These are phyloP conservation scores for Asterochloris sp. DNA, from an alignment of 139 green algal species.

Conservation along the genomic window DNA sequence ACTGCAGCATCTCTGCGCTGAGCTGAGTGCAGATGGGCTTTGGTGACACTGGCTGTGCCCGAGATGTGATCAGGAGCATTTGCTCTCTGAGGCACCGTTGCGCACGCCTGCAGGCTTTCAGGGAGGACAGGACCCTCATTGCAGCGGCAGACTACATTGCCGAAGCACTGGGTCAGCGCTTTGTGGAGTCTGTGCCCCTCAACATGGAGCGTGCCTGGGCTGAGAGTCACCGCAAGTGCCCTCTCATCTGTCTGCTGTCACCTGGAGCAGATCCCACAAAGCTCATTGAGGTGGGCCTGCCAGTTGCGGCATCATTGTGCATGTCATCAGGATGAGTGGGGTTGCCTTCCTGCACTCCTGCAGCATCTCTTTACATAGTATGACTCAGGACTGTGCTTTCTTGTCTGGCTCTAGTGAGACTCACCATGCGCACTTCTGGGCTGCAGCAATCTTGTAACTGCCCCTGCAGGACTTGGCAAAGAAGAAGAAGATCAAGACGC, in stretches of 20 bases:
- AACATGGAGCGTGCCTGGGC: constrained; percentile 80
- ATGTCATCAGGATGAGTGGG: not conserved
- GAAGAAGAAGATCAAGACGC: constrained; percentile 88
- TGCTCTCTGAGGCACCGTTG: too few relatives aligned
- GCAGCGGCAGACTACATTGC: constrained; percentile 81
- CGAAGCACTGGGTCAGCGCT: constrained; percentile 81
- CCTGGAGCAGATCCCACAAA: constrained; percentile 90
- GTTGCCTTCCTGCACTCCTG: not conserved
- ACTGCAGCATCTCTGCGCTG: too few relatives aligned
- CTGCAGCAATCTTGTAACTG: not conserved
- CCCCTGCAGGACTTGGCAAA: constrained; percentile 90
- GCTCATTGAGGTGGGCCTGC: constrained; percentile 14
- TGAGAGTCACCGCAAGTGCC: constrained; percentile 63
- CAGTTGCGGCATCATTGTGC: not conserved
- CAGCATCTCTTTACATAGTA: too few relatives aligned
- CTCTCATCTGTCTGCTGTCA: constrained; percentile 94
- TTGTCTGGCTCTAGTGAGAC: not conserved
- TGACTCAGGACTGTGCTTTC: not conserved
- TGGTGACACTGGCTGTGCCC: too few relatives aligned
- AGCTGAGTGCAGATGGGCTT: too few relatives aligned
- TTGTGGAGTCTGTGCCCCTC: constrained; percentile 81
- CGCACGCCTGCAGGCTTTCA: constrained; percentile 50
- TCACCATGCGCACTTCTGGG: not conserved
- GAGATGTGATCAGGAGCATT: too few relatives aligned
- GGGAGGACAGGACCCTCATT: constrained; percentile 88